Percentiles rank a stretch among this genome's conserved stretches.
These are phyloP conservation scores for Chrysoporthe austroafricana DNA, from an alignment of 2,329 filamentous ascomycete genomes.

Conservation along the genomic window DNA sequence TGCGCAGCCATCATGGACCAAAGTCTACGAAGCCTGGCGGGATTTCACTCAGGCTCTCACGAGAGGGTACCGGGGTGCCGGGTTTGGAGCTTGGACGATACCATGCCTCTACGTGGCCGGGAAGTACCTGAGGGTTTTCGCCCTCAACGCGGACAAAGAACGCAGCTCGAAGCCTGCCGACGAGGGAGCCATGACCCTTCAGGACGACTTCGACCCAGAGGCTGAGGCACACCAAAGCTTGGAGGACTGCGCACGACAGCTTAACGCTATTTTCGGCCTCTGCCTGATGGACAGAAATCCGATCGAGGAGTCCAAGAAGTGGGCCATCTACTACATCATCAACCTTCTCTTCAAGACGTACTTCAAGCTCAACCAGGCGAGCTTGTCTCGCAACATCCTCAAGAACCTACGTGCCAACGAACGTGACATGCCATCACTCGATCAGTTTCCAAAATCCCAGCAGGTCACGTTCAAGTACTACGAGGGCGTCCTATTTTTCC, in stretches of 20 bases:
- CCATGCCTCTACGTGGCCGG: conserved; percentile 87
- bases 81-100: conserved; percentile 88
- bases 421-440: conserved; percentile 79
- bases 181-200: conserved; percentile 54
- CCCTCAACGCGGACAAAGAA: conserved; percentile 86
- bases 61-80: conserved; percentile 75
- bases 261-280: conserved; percentile 90
- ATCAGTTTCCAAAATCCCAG: conserved; percentile 84
- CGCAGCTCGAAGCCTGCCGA: conserved; percentile 47
- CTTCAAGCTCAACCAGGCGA: conserved; percentile 90
- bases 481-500: conserved; percentile 86
- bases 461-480: conserved; percentile 97
- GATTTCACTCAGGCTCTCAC: conserved; percentile 77
- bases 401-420: conserved; percentile 77
- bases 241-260: conserved; percentile 85
- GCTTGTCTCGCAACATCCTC: conserved; percentile 87
- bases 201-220: conserved; percentile 82
- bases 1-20: conserved; percentile 68
- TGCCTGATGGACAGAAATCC: conserved; percentile 91
- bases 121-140: conserved; percentile 84
- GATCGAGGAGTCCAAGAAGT: conserved; percentile 90
- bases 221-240: conserved; percentile 80
- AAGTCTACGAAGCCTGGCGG: conserved; percentile 87
- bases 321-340: conserved; percentile 94
- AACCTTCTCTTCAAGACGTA: conserved; percentile 98